phyloP scores from a whole-genome alignment of 768 basidiomycete genomes.

The Phlebiopsis gigantea region DNA sequence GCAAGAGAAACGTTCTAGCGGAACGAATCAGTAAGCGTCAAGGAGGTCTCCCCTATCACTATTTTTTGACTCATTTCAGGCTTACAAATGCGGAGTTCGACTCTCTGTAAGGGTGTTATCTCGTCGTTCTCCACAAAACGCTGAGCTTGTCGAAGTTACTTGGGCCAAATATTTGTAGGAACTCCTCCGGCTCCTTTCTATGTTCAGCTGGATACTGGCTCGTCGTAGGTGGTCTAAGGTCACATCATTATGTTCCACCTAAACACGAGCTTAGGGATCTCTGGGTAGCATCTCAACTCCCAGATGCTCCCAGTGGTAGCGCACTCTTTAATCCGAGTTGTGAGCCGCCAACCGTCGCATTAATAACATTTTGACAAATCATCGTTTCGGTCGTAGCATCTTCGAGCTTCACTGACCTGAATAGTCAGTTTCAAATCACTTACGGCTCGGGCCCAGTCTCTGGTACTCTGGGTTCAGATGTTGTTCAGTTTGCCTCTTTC shows the following conservation, averaged over 20 bases:
- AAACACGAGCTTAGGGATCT: neutral
- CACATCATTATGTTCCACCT: neutral
- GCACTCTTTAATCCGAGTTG: neutral
- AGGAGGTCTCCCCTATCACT: too few species aligned
- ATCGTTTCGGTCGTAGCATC: neutral
- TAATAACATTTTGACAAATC: neutral
- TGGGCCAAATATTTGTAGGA: neutral
- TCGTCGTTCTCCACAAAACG: neutral
- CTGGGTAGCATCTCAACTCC: neutral
- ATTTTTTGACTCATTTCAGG: neutral
- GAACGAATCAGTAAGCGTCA: neutral
- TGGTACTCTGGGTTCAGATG: neutral
- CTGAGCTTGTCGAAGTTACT: neutral
- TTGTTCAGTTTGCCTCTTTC: conserved; percentile 86
- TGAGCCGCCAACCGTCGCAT: neutral
- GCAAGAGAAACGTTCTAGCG: neutral
- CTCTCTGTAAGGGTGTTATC: neutral
- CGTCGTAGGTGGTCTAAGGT: neutral
- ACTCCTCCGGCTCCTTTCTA: neutral
- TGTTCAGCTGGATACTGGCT: neutral
- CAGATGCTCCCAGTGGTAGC: neutral
- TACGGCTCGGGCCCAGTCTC: neutral
- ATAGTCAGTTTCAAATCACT: neutral
- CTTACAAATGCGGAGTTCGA: neutral
- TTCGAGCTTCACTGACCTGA: neutral